Base-by-base conservation (phyloP, 768 basidiomycete species). In the Suillus bovinus region DNA sequence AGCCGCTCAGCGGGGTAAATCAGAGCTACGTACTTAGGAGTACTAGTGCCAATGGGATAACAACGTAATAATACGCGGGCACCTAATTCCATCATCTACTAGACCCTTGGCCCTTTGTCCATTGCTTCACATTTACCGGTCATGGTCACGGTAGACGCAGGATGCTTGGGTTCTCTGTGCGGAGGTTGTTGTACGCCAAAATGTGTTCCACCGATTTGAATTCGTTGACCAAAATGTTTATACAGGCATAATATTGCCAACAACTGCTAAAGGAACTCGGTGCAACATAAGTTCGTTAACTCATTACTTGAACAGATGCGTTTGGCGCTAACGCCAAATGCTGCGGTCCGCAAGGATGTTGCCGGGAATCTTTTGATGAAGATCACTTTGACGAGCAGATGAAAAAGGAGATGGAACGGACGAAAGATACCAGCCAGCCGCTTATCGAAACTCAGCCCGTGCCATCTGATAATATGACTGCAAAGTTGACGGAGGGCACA, bases 311-410 rank as follows among this genome's bases (percentile, higher is more conserved):
- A 57, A 41, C 22, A 74, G 73, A 64, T 17, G 61, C 71, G 4
- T 68, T 67, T 42, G 74, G 73, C 36, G 63, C 65, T 20, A 62
- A 67, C 38, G 52, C 36, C 29, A 47, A 42, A 24, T 73, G 70
- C 47, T 76, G 72, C 31, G 72, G 72, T 14, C 61, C 64, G 20
- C 63, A 61, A 58, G 72, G 72, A 16, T 74, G 74, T 39, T 74
- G 60, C 16, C 66, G 68, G 27, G 64, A 68, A n/a, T 67, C 70
- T 46, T 76, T 76, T 58, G 47, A 74, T 59, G 47, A 67, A 17
- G 73, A 76, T 34, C 63, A 68, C 60, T 68, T 74, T 54, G 73
- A 74, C 34, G 73, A 74, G 47, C 73, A 63, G 41, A 14, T 73
- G 64, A 73, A 64, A 44, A 65, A 59, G 60, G 66, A 68, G 16